These are phyloP conservation scores for Chamaenerion angustifolium DNA, from an alignment of 345 rosid species.

Conservation along the genomic window DNA sequence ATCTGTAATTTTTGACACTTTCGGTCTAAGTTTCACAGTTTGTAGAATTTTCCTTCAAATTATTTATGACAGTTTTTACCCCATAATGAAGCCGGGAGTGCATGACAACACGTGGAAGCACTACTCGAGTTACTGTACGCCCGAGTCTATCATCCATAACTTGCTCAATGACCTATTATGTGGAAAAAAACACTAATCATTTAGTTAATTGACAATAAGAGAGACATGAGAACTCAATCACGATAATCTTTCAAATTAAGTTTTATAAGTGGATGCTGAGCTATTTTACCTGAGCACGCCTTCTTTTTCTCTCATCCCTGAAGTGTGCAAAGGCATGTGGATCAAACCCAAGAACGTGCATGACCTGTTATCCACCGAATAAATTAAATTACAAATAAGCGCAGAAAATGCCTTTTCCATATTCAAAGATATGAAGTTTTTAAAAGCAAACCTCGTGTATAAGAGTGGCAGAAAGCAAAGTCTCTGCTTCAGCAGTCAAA, in stretches of 20 bases:
- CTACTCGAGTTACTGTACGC: conserved; percentile 80
- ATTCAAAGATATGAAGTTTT: conserved; percentile 1
- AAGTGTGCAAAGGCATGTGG: conserved; percentile 98
- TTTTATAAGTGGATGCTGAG: neutral
- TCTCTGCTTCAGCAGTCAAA: conserved; percentile 96
- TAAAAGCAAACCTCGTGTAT: conserved; percentile 63
- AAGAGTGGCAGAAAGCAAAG: conserved; percentile 91
- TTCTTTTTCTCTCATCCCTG: conserved; percentile 93
- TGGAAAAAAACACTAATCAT: neutral
- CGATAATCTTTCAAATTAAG: neutral
- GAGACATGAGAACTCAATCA: too few species aligned
- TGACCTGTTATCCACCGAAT: conserved; percentile 39
- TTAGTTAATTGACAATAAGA: neutral
- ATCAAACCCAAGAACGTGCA: conserved; percentile 99
- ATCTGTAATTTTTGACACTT: too few species aligned
- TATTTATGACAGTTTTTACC: conserved; percentile 22
- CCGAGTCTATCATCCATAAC: conserved; percentile 89
- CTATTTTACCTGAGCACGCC: conserved; percentile 73
- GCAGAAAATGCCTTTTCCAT: conserved; percentile 1
- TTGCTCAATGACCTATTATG: conserved; percentile 66
- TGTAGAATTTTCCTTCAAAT: too few species aligned
- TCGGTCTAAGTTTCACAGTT: too few species aligned
- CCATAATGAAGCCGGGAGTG: conserved; percentile 93
- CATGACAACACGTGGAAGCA: conserved; percentile 97
- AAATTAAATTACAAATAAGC: conserved; percentile 3